phyloP scores from a whole-genome alignment of 176 grass and related monocot species.

The Carex myosuroides region DNA sequence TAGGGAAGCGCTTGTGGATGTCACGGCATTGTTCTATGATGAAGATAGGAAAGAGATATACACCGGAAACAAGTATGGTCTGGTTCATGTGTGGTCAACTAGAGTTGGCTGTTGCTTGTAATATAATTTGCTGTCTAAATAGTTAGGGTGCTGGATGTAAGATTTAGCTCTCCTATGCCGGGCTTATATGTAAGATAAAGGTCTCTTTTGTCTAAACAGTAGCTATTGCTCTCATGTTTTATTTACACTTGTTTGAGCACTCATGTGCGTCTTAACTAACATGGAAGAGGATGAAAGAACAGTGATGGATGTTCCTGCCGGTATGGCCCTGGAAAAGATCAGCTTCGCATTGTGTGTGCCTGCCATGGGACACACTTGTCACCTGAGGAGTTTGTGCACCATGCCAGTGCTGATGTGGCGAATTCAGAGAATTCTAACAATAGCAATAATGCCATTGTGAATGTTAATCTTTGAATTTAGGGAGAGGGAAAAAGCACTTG shows the following conservation, averaged over 20 bases:
- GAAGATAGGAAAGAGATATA: conserved; percentile 98
- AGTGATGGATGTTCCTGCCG: conserved; percentile 59
- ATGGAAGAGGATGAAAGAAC: no score
- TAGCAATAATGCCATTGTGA: background rate
- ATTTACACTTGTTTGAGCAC: background rate
- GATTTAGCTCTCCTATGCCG: background rate
- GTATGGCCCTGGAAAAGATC: conserved; percentile 47
- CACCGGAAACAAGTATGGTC: conserved; percentile 80
- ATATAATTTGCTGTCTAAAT: conserved; percentile 9
- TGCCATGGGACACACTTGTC: conserved; percentile 85
- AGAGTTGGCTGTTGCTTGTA: conserved; percentile 17
- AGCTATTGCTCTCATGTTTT: background rate
- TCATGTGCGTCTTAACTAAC: background rate
- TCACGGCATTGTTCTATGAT: conserved; percentile 89
- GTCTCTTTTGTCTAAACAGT: conserved; percentile 2
- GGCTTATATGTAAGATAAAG: conserved; percentile 2
- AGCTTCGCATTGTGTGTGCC: conserved; percentile 81
- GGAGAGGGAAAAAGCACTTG: background rate
- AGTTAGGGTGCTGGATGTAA: background rate
- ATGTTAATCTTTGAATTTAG: background rate
- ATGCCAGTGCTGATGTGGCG: conserved; percentile 47
- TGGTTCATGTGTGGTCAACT: conserved; percentile 98
- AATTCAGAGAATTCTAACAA: conserved; percentile 3
- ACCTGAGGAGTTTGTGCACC: conserved; percentile 61
- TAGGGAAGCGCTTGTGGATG: conserved; percentile 78